Evolutionary conservation across 139 green algal genomes (phyloP).

Genomic region (Limnomonas spitsbergensis): DNA sequence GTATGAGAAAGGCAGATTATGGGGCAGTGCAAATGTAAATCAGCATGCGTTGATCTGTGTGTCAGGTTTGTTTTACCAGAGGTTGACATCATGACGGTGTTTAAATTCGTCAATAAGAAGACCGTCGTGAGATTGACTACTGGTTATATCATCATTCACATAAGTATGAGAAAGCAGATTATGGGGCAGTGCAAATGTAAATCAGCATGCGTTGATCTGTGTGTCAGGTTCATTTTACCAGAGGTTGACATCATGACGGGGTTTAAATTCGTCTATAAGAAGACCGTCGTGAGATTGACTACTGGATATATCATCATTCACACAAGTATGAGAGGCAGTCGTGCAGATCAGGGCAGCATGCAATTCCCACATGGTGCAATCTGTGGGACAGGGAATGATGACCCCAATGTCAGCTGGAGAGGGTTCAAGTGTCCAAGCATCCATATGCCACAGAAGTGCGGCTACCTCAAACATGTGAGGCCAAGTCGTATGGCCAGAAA

Average conservation of each 20-base stretch:
- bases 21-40: not conserved
- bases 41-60: no score
- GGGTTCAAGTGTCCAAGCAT: no score
- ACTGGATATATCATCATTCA: slow-evolving; percentile 12
- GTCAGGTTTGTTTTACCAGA: slow-evolving; percentile 13
- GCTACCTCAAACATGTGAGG: no score
- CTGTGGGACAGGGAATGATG: not conserved
- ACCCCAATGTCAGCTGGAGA: no score
- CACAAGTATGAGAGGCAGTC: not conserved
- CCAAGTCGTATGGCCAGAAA: no score
- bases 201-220: no score
- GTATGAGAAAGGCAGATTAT: no score
- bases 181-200: no score
- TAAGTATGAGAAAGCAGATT: no score
- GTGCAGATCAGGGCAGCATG: not conserved
- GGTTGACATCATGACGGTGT: not conserved
- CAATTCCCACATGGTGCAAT: not conserved
- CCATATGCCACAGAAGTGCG: no score
- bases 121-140: no score
- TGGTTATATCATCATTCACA: no score
- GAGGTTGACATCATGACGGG: slow-evolving; percentile 10
- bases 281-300: slow-evolving; percentile 16
- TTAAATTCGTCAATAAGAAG: not conserved
- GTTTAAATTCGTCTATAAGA: not conserved
- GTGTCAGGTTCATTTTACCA: slow-evolving; percentile 8